Evolutionary conservation across 805 yeast genomes (phyloP), one percentile per base, ranked within the genome.

Genomic region (Grigorovia transvaalensis): DNA sequence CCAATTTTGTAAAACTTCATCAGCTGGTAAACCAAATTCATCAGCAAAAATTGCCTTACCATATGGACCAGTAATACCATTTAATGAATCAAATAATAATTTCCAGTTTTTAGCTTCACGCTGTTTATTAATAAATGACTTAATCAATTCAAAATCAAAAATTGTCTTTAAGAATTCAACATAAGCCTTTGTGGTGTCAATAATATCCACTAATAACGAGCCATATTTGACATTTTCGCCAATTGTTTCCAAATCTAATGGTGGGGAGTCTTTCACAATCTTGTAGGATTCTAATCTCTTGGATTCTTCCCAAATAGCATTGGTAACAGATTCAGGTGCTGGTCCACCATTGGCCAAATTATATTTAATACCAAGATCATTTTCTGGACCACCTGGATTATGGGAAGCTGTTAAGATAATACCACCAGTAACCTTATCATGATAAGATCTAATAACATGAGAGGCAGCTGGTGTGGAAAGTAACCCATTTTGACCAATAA

Each of bases 41-140:
- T 88, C 84, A 41, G 87, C 75, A 60, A 91, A 91, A 51, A 93
- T 80, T 49, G 86, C 84, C 62, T 76, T 72, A 54, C 96, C 98
- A 65, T 93, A 91, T 19, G 98, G 97, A 45, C 98, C 99, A 29
- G 99, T 91, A 62, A 91, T 93, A 65, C 99, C 99, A 63, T 88
- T 87, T 61, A 91, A 73, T 2, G 91, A 88, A 66, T 91, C 99
- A 61, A 93, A 93, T 54, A 91, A 74, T 45, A 89, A 78, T 61
- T 77, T 78, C 73, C 88, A 89, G 45, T 78, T 75, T 48, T 77
- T 72, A 55, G 76, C 73, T 44, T 74, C 56, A 46, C 79, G 72
- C 45, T 74, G 66, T n/a, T 49, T 67, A 15, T 66, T 67, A 53
- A 91, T 74, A 68, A 93, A 93, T 46, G 73, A 63, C 69, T 78